Evolutionary conservation across 805 yeast species (phyloP), one percentile per base, ranked within the genome.

Genomic region (Candida corydali): DNA sequence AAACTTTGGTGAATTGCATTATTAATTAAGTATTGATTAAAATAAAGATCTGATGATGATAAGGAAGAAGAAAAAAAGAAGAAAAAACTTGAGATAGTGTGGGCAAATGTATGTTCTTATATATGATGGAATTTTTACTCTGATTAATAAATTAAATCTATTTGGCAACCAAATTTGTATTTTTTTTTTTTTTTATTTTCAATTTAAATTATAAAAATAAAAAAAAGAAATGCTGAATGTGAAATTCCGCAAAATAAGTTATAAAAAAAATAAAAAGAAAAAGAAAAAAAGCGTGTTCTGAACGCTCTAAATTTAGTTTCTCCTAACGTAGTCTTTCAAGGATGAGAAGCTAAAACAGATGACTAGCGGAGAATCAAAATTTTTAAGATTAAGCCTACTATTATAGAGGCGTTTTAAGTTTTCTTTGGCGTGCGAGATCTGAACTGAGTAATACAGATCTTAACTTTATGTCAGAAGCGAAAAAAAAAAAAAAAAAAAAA

Each of bases 1-100:
- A 26, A 15, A 36, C 34, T 23, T 36, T 36, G 23, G 38, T 20
- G 34, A 36, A 36, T 36, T 36, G 33, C 38, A 36, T 36, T 36
- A 4, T 26, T 23, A 32, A 33, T 26, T 19, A 4, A 24, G 23
- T 29, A 8, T 22, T 5, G 7, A 16, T 14, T 27, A 23, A 24
- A 24, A 12, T 15, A 26, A 27, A 20, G 17, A 27, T 34, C 22
- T 26, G n/a, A 26, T 10, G 26, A 11, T 8, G 4, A 10, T 17
- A 26, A 6, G 26, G 20, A 12, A 34, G 8, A 34, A 20, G 18
- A 20, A 34, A 16, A 26, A 8, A 19, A 17, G 19, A 26, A 9
- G 19, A 19, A 9, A 32, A 22, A 22, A 32, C 4, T 4, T 9
- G 4, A 20, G 24, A 28, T 17, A 5, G 16, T 4, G 20, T 26